Evolutionary conservation across 139 green algal species (phyloP).

Genomic region (Chlamydomonas schloesseri): DNA sequence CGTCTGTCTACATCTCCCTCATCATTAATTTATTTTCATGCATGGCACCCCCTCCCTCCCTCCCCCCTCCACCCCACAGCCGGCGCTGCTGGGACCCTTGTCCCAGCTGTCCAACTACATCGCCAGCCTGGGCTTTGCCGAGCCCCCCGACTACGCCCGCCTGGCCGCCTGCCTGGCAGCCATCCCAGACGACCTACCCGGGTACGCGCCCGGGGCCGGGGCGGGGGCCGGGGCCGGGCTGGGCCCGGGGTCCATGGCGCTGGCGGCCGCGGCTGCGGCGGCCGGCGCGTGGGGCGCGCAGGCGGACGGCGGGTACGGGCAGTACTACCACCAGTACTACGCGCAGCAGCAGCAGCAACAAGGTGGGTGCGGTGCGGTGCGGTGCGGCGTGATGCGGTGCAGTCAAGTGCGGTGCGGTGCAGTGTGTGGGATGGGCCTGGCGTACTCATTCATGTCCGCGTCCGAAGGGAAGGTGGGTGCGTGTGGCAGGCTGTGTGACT

Average conservation of each 20-base stretch:
- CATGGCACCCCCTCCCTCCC: background rate
- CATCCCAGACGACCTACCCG: constrained; percentile 39
- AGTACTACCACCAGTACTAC: background rate
- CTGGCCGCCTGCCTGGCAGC: constrained; percentile 32
- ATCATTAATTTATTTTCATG: too few relatives aligned
- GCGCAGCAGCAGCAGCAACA: background rate
- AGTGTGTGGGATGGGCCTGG: too few relatives aligned
- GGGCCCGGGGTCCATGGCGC: background rate
- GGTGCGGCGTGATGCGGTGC: too few relatives aligned
- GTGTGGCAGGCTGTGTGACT: too few relatives aligned
- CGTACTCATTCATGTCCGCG: too few relatives aligned
- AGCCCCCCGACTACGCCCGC: constrained; percentile 43
- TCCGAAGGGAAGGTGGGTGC: too few relatives aligned
- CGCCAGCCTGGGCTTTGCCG: constrained; percentile 31
- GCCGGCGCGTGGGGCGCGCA: background rate
- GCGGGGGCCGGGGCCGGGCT: too few relatives aligned
- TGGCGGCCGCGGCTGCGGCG: background rate
- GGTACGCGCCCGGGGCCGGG: background rate
- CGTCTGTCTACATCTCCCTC: too few relatives aligned
- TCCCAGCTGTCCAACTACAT: constrained; percentile 43
- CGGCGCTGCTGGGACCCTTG: constrained; percentile 7
- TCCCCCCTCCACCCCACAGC: background rate
- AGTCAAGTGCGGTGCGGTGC: too few relatives aligned
- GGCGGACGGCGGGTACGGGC: background rate
- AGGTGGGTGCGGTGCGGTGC: background rate